phyloP scores from a whole-genome alignment of 78 protist species.

The Dictyostelium capitatum region DNA sequence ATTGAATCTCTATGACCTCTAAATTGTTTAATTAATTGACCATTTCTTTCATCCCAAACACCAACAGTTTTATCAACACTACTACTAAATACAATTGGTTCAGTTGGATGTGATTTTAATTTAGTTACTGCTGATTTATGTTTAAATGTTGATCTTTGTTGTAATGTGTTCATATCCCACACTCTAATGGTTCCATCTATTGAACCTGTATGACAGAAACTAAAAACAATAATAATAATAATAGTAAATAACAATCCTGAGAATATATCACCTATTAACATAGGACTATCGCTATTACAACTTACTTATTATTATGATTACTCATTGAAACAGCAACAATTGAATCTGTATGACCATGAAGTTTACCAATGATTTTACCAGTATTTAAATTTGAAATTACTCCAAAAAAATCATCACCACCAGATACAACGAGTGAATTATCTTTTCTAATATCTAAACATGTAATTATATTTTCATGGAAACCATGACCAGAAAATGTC shows the following conservation, averaged over 20 bases:
- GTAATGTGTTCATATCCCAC: constrained; percentile 78
- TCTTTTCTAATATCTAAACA: constrained; percentile 27
- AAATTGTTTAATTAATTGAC: constrained; percentile 69
- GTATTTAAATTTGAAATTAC: constrained; percentile 56
- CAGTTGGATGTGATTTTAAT: constrained; percentile 56
- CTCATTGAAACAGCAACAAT: constrained; percentile 37
- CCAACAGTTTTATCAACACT: constrained; percentile 55
- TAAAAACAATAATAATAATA: not conserved
- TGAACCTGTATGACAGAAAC: constrained; percentile 63
- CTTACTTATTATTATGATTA: constrained; percentile 28
- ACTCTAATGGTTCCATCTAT: constrained; percentile 61
- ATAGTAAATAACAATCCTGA: too few relatives aligned
- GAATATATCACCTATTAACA: too few relatives aligned
- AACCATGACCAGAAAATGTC: constrained; percentile 56
- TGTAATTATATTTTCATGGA: constrained; percentile 49
- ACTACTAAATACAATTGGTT: constrained; percentile 63
- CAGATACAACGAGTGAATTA: constrained; percentile 21
- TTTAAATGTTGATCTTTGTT: constrained; percentile 53
- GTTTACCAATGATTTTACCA: constrained; percentile 36
- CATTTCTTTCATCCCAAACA: constrained; percentile 83
- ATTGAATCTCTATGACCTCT: constrained; percentile 71
- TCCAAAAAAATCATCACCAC: constrained; percentile 59
- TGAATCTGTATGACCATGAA: constrained; percentile 66
- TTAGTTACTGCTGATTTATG: constrained; percentile 55
- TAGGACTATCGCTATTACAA: too few relatives aligned